These are phyloP conservation scores for Fusarium caatingaense DNA, from an alignment of 2,329 filamentous ascomycete genomes.

Conservation along the genomic window DNA sequence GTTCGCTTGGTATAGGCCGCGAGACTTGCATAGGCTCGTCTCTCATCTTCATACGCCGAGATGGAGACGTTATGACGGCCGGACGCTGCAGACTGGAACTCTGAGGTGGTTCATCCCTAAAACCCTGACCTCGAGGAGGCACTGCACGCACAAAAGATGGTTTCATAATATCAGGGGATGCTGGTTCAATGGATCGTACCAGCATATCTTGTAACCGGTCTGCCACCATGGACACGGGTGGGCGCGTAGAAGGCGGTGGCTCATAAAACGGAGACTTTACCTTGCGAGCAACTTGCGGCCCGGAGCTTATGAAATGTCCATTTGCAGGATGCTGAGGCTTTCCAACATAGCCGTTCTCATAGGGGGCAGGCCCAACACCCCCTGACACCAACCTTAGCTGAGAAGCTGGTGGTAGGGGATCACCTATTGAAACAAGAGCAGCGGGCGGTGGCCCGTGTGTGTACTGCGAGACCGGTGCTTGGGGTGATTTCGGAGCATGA, in stretches of 20 bases:
- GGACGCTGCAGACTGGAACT: slow-evolving; percentile 37
- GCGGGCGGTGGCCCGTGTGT: slow-evolving; percentile 23
- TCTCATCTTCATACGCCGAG: slow-evolving; percentile 29
- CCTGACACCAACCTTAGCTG: slow-evolving; percentile 35
- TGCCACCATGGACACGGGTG: slow-evolving; percentile 26
- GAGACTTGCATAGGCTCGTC: slow-evolving; percentile 32
- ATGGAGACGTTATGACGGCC: slow-evolving; percentile 36
- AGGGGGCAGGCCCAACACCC: slow-evolving; percentile 40
- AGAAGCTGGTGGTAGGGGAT: slow-evolving; percentile 34
- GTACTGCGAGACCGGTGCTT: slow-evolving; percentile 15
- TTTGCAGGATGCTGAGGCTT: slow-evolving; percentile 34
- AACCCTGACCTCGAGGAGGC: slow-evolving; percentile 45
- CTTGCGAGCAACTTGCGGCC: slow-evolving; percentile 43
- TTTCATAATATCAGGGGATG: slow-evolving; percentile 52
- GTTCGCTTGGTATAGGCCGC: slow-evolving; percentile 33
- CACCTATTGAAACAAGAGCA: slow-evolving; percentile 15
- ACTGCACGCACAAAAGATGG: slow-evolving; percentile 52
- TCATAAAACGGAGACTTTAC: slow-evolving; percentile 44
- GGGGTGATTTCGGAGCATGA: slow-evolving; percentile 23
- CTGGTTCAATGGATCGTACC: slow-evolving; percentile 60
- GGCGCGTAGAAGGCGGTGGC: slow-evolving; percentile 36
- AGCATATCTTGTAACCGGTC: slow-evolving; percentile 55
- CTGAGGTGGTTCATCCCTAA: slow-evolving; percentile 36
- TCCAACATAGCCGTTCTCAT: slow-evolving; percentile 47
- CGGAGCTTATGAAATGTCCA: slow-evolving; percentile 30